These are phyloP conservation scores for Scytalidium lignicola DNA, from an alignment of 2,329 filamentous ascomycete genomes.

Conservation along the genomic window DNA sequence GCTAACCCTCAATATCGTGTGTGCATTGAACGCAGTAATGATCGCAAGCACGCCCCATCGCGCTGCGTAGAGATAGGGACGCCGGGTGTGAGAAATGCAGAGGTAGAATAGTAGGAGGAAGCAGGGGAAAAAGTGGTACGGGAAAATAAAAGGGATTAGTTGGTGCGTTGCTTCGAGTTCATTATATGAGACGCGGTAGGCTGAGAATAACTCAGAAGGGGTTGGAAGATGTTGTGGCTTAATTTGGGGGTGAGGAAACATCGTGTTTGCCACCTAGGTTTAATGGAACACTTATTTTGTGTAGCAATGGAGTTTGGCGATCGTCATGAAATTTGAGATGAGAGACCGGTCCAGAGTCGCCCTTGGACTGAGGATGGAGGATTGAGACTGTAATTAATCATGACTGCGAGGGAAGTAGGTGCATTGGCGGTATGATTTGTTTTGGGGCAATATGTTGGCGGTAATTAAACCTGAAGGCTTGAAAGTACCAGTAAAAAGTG, in stretches of 20 bases:
- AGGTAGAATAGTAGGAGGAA: conserved; percentile 50
- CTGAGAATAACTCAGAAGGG: neutral
- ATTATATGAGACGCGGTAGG: neutral
- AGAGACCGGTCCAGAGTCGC: no score
- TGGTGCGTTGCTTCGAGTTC: neutral
- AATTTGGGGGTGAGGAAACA: neutral
- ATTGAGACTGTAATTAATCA: no score
- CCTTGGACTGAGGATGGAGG: no score
- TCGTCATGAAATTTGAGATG: no score
- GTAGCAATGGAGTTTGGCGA: no score
- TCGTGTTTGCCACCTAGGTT: neutral
- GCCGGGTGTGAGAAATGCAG: conserved; percentile 46
- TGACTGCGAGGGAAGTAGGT: no score
- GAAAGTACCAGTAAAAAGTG: no score
- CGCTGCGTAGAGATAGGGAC: conserved; percentile 45
- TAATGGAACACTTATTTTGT: no score
- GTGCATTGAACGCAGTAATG: conserved; percentile 38
- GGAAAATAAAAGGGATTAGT: conserved; percentile 43
- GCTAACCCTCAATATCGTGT: conserved; percentile 36
- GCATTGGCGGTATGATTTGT: no score
- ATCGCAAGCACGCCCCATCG: conserved; percentile 45
- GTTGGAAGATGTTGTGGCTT: neutral
- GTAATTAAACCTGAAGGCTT: no score
- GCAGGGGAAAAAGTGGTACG: conserved; percentile 42
- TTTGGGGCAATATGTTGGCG: no score